Evolutionary conservation across 257 asterid genomes (phyloP), one percentile per base, ranked within the genome.

Genomic region (Capsicum pubescens): DNA sequence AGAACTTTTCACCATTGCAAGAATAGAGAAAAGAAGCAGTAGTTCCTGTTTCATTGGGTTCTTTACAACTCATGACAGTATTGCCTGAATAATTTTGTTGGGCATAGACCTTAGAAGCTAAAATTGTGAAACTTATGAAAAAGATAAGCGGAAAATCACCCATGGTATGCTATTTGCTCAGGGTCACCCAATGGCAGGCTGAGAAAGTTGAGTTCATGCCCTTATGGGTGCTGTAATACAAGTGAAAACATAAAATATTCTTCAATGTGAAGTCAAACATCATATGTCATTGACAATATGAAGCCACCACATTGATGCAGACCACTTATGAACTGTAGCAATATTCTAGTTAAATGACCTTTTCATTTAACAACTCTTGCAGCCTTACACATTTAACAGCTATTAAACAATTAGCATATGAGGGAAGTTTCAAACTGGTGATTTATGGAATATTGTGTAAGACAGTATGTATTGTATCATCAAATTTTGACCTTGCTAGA

Each of bases 111-210:
- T 1, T 63, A 2, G 88, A 86, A 42, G 84, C 68, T 71, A 86
- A 82, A 55, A 83, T 61, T 13, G 71, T 54, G 58, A 86, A n/a
- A 59, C 76, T 80, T 35, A 76, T 7, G 83, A 86, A 66, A 81
- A 89, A 81, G 80, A 82, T 15, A 36, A 83, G 46, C 11, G 79
- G 57, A 54, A 79, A 55, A 54, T 77, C 85, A 56, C 42, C 85
- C 87, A 85, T 85, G 85, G 84, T 83, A 39, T 7, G 15, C 68
- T 80, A 59, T 48, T 82, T 95, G 88, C 84, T 77, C 64, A 77
- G 50, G 54, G 82, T 52, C 92, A 92, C 85, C 97, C 97, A 8
- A 94, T 92, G 97, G 98, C 98, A 19, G 13, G 13, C 50, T 26
- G 64, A 54, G 64, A 15, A 77, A 54, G 64, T 54, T 77, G 50